phyloP scores from a whole-genome alignment of 2,329 filamentous ascomycete genomes.

The Reticulascus tulasneorum region DNA sequence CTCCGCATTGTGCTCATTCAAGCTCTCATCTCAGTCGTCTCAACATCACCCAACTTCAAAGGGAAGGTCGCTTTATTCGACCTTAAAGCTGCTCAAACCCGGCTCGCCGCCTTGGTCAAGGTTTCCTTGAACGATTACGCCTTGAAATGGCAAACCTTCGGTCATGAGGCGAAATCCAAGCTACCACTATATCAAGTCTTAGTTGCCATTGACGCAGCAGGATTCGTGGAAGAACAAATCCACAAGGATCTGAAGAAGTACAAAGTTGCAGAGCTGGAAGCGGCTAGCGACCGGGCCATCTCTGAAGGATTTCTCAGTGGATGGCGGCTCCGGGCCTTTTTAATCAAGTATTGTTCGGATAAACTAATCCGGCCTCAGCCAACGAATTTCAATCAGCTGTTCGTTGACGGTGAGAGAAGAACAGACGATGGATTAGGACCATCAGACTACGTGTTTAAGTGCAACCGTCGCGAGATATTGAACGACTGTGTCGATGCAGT shows the following conservation, averaged over 20 bases:
- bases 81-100: neutral
- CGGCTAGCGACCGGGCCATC: conserved; percentile 28
- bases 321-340: conserved; percentile 43
- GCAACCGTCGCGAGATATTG: conserved; percentile 18
- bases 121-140: conserved; percentile 6
- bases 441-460: conserved; percentile 8
- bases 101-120: conserved; percentile 4
- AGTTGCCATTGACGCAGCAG: conserved; percentile 19
- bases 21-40: conserved; percentile 24
- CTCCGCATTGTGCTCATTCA: conserved; percentile 34
- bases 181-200: conserved; percentile 5
- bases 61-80: conserved; percentile 4
- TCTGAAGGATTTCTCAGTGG: conserved; percentile 31
- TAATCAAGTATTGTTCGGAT: conserved; percentile 32
- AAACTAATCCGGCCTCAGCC: conserved; percentile 27
- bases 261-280: conserved; percentile 31
- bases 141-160: conserved; percentile 1
- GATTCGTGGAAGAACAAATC: conserved; percentile 22
- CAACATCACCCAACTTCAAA: conserved; percentile 20
- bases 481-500: conserved; percentile 26
- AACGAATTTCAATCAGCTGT: conserved; percentile 24
- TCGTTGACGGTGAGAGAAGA: conserved; percentile 1
- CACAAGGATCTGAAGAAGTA: conserved; percentile 25
- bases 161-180: no score
- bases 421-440: no score